A percentile compares a stretch with the other conserved stretches of the same genome.
phyloP scores from a whole-genome alignment of 345 rosid species.

The Gossypium bickii region DNA sequence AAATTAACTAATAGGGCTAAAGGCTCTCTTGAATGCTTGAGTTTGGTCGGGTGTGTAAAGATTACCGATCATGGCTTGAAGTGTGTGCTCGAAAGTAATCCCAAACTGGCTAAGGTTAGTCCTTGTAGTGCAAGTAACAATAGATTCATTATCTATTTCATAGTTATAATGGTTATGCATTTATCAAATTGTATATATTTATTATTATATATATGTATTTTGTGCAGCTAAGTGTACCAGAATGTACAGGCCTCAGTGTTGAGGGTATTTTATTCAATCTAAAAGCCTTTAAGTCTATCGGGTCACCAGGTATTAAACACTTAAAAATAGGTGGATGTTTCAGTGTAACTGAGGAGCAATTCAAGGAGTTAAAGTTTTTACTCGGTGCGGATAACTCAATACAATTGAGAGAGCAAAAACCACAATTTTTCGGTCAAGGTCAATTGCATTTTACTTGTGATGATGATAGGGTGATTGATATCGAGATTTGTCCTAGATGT shows the following conservation, averaged over 20 bases:
- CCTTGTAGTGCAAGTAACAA: not conserved
- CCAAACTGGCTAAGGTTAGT: constrained; percentile 15
- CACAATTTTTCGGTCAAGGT: not conserved
- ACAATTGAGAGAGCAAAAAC: constrained; percentile 7
- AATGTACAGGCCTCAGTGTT: constrained; percentile 15
- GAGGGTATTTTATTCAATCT: constrained; percentile 16
- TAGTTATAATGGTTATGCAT: not conserved
- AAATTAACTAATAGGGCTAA: constrained; percentile 18
- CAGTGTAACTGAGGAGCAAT: not conserved
- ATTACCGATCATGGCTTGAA: constrained; percentile 10
- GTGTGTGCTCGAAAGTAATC: constrained; percentile 17
- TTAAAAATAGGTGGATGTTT: constrained; percentile 3
- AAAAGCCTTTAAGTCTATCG: constrained; percentile 11
- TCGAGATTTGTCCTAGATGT: constrained; percentile 18
- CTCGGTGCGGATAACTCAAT: constrained; percentile 2
- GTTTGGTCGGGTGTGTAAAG: constrained; percentile 5
- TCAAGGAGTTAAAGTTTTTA: constrained; percentile 18
- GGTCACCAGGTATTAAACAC: constrained; percentile 11
- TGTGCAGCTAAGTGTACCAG: constrained; percentile 17
- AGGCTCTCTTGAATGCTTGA: constrained; percentile 17
- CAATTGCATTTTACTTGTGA: not conserved
- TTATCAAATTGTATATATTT: not conserved
- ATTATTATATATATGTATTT: not conserved
- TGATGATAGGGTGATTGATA: constrained; percentile 20
- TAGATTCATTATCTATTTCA: not conserved